These are phyloP conservation scores for Phytopythium boreale DNA, from an alignment of 352 stramenopile genomes.

Conservation along the genomic window DNA sequence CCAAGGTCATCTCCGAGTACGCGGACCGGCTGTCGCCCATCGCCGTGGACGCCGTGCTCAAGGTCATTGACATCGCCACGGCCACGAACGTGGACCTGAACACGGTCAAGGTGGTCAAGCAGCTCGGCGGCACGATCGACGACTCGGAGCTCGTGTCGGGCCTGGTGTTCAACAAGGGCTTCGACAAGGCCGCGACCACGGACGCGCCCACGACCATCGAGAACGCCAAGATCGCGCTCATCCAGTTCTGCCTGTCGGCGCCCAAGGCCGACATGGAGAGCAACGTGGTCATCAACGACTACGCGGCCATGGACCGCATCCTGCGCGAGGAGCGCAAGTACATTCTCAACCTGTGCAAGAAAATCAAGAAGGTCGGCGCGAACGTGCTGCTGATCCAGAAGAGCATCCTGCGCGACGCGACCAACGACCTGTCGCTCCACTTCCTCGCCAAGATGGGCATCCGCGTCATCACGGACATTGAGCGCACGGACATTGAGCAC, in stretches of 20 bases:
- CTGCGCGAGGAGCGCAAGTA: slow-evolving; percentile 99
- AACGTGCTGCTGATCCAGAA: slow-evolving; percentile 99
- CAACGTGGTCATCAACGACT: slow-evolving; percentile 99
- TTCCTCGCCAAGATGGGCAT: slow-evolving; percentile 99
- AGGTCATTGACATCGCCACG: slow-evolving; percentile 92
- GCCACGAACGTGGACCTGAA: slow-evolving; percentile 97
- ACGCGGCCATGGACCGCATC: slow-evolving; percentile 99
- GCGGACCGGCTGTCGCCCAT: slow-evolving; percentile 97
- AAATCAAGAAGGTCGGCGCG: slow-evolving; percentile 98
- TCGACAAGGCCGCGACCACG: slow-evolving; percentile 73
- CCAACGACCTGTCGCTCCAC: slow-evolving; percentile 99
- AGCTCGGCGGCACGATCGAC: slow-evolving; percentile 98
- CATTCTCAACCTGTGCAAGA: slow-evolving; percentile 96
- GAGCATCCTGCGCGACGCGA: slow-evolving; percentile 98
- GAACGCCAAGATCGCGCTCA: slow-evolving; percentile 99
- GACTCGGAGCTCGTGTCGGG: slow-evolving; percentile 98
- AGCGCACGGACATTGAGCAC: slow-evolving; percentile 98
- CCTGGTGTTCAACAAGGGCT: slow-evolving; percentile 97
- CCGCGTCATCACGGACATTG: slow-evolving; percentile 98
- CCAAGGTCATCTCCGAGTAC: slow-evolving; percentile 98
- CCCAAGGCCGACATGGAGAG: slow-evolving; percentile 99
- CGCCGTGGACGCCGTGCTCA: slow-evolving; percentile 97
- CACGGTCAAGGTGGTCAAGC: slow-evolving; percentile 97
- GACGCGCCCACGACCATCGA: slow-evolving; percentile 81
- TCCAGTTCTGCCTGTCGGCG: slow-evolving; percentile 99